Evolutionary conservation across 2,329 filamentous ascomycete genomes (phyloP).

Genomic region (Pestalotiopsis sp.): DNA sequence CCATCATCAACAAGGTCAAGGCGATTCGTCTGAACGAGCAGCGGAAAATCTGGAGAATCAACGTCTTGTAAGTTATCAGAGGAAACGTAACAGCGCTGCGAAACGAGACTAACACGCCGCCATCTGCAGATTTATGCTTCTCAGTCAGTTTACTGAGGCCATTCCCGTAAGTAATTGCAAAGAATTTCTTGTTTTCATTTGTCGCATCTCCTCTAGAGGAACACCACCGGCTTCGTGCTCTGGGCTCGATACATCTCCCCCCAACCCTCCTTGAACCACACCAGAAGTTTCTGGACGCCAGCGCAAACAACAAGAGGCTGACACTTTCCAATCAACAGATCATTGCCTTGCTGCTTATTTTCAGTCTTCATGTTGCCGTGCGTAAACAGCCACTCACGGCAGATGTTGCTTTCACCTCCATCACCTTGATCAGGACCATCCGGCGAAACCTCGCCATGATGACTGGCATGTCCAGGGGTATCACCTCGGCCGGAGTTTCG

Average conservation of each 20-base stretch:
- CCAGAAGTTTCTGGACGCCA: too few species aligned
- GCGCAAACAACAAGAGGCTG: too few species aligned
- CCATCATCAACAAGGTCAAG: constrained; percentile 54
- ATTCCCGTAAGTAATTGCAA: constrained; percentile 38
- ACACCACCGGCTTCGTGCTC: too few species aligned
- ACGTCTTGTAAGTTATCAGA: constrained; percentile 42
- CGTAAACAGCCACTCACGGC: constrained; percentile 52
- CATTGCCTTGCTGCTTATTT: constrained; percentile 56
- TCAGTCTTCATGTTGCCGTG: constrained; percentile 53
- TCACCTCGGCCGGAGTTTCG: constrained; percentile 49
- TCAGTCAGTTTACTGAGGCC: constrained; percentile 54
- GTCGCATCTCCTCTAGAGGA: too few species aligned
- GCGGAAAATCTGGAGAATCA: constrained; percentile 55
- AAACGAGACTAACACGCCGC: constrained; percentile 6
- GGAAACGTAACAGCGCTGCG: constrained; percentile 20
- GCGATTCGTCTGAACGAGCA: constrained; percentile 54
- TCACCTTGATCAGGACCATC: constrained; percentile 56
- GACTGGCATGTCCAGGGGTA: constrained; percentile 44
- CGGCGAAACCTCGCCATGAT: constrained; percentile 55
- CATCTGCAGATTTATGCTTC: constrained; percentile 24
- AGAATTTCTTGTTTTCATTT: too few species aligned
- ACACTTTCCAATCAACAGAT: constrained; percentile 25
- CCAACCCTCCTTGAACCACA: too few species aligned
- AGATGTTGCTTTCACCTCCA: constrained; percentile 60
- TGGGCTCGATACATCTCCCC: too few species aligned